Evolutionary conservation across 2,329 filamentous ascomycete genomes (phyloP), one percentile per base, ranked within the genome.

Genomic region (Colletotrichum horii): DNA sequence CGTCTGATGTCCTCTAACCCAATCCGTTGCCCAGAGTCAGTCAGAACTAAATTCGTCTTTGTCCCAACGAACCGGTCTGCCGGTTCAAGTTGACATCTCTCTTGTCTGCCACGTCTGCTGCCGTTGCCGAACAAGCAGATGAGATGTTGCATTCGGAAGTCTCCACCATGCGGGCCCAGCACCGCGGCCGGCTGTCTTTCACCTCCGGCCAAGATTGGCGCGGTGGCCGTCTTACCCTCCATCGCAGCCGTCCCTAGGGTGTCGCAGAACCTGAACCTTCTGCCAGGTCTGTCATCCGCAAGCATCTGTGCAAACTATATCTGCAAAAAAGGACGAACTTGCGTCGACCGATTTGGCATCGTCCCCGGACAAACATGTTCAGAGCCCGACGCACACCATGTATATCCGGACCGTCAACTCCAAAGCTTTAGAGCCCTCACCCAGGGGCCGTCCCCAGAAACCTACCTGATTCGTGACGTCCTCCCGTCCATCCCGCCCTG

Each of bases 401-500:
- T 19, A 38, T 12, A 70, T 48, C 28, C 48, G 32, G 58, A 36
- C 60, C 67, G 19, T 74, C 43, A n/a, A 52, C 61, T 65, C 52
- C 60, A 30, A 55, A 24, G 32, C 34, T 34, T 48, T n/a, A n/a
- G 38, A n/a, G 38, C 19, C 19, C 11, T 48, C 19, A 12, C 62
- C 8, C 32, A 22, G 52, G 36, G 28, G 52, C 24, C 26, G 48
- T 26, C 52, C 69, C 56, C 52, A 16, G 32, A 14, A 72, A 43
- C 55, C n/a, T 75, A 30, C 61, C 52, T 67, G 69, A 75, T 72
- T 75, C 69, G 56, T 72, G 64, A 64, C 48, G 52, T 71, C 26
- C 34, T 62, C 62, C 69, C 62, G 68, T 55, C 69, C 26, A 14
- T 56, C 11, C 38, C 55, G 73, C 32, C 38, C 72, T 16, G 34